phyloP scores from a whole-genome alignment of 2,329 filamentous ascomycete species.

The Didymella pomorum region DNA sequence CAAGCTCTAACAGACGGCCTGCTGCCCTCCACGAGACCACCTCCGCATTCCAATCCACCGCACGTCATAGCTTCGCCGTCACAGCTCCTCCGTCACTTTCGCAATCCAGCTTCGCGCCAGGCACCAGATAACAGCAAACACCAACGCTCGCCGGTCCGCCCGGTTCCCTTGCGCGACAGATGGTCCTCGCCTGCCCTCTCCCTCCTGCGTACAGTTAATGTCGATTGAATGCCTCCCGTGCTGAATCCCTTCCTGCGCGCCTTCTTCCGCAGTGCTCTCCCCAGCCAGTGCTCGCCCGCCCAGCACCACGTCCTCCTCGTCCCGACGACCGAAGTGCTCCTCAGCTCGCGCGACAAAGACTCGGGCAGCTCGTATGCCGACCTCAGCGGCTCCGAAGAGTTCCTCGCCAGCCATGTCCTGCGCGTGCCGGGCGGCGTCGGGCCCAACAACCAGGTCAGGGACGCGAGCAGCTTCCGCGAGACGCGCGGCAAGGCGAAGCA shows the following conservation, averaged over 20 bases:
- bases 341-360: conserved; percentile 87
- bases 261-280: conserved; percentile 97
- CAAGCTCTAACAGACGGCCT: neutral
- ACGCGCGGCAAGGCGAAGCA: conserved; percentile 92
- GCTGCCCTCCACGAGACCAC: neutral
- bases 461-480: conserved; percentile 72
- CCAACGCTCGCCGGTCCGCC: too few species aligned
- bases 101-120: conserved; percentile 23
- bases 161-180: conserved; percentile 26
- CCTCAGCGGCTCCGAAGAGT: conserved; percentile 88
- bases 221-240: conserved; percentile 84
- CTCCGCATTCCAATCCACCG: neutral
- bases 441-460: conserved; percentile 59
- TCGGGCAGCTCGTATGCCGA: conserved; percentile 79
- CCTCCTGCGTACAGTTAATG: conserved; percentile 34
- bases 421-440: conserved; percentile 70
- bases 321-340: conserved; percentile 88
- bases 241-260: conserved; percentile 98
- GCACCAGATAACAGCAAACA: conserved; percentile 17
- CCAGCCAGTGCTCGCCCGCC: conserved; percentile 87
- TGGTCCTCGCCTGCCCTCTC: conserved; percentile 36
- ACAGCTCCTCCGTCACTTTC: conserved; percentile 21
- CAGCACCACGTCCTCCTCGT: conserved; percentile 95
- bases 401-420: conserved; percentile 94
- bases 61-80: neutral